These are phyloP conservation scores for Fusarium chlamydosporum DNA, from an alignment of 2,329 filamentous ascomycete species.

Conservation along the genomic window DNA sequence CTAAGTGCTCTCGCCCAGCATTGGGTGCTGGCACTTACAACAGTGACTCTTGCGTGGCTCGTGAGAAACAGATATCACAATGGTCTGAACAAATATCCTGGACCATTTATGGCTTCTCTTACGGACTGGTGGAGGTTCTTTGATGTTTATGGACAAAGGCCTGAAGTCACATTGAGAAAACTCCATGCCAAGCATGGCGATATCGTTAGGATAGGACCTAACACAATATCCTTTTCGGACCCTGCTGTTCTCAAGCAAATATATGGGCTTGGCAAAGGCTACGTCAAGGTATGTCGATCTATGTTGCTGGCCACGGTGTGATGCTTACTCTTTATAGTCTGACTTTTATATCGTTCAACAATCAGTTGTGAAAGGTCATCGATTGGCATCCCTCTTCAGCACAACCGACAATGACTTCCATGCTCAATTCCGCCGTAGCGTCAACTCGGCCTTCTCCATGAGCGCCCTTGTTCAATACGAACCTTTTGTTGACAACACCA, in stretches of 20 bases:
- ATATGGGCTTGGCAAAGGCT: constrained; percentile 86
- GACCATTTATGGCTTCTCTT: constrained; percentile 75
- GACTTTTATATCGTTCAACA: constrained; percentile 87
- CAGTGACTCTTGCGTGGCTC: constrained; percentile 27
- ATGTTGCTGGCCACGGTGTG: constrained; percentile 63
- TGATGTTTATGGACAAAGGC: constrained; percentile 74
- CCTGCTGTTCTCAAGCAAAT: constrained; percentile 81
- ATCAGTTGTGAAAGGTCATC: constrained; percentile 76
- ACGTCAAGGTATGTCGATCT: constrained; percentile 72
- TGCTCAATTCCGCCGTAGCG: constrained; percentile 78
- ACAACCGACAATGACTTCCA: constrained; percentile 83
- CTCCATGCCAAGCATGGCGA: constrained; percentile 81
- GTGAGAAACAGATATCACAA: constrained; percentile 58
- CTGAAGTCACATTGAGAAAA: constrained; percentile 75
- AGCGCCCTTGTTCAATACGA: constrained; percentile 82
- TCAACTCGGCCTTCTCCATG: constrained; percentile 85
- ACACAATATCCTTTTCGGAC: constrained; percentile 79
- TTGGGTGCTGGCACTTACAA: constrained; percentile 37
- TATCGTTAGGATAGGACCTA: constrained; percentile 81
- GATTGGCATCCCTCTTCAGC: constrained; percentile 80
- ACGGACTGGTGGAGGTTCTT: constrained; percentile 80
- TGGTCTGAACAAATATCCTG: constrained; percentile 79
- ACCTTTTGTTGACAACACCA: constrained; percentile 82
- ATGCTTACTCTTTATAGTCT: constrained; percentile 63
- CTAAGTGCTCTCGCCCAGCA: constrained; percentile 36